Percentiles rank a stretch among this genome's conserved stretches.
Conservation (phyloP, 2,329 filamentous ascomycete genomes). For the Penicillium sumatraense region DNA sequence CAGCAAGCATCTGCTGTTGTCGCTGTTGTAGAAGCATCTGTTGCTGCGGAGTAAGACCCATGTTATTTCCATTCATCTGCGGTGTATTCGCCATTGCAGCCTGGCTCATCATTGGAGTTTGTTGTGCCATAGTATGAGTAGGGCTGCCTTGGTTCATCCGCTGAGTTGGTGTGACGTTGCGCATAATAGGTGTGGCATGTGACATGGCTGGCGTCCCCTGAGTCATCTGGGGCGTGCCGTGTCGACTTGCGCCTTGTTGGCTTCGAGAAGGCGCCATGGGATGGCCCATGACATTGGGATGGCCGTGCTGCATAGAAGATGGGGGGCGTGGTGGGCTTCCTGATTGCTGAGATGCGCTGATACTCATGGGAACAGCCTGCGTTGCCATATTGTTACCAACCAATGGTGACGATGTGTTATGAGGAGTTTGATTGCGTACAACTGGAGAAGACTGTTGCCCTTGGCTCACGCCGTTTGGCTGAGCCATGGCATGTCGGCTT, state of each 20-base stretch:
- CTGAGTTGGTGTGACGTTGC: conserved; percentile 52
- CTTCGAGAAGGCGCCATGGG: conserved; percentile 51
- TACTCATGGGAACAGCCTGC: conserved; percentile 50
- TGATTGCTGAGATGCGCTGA: conserved; percentile 51
- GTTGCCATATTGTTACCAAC: conserved; percentile 44
- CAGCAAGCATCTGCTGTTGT: conserved; percentile 44
- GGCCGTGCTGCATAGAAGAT: conserved; percentile 52
- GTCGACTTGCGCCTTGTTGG: conserved; percentile 51
- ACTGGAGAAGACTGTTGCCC: conserved; percentile 53
- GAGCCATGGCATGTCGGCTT: conserved; percentile 57
- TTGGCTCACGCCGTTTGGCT: conserved; percentile 48
- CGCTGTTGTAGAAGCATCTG: conserved; percentile 43
- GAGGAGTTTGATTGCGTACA: conserved; percentile 53
- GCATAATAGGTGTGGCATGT: conserved; percentile 53
- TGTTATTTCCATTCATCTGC: conserved; percentile 42
- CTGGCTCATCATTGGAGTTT: conserved; percentile 52
- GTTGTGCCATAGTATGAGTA: conserved; percentile 45
- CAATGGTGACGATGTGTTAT: conserved; percentile 50
- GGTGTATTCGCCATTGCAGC: conserved; percentile 43
- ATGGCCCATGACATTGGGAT: conserved; percentile 50
- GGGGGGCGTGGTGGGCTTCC: conserved; percentile 52
- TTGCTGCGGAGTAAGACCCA: conserved; percentile 47
- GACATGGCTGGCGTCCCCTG: conserved; percentile 52
- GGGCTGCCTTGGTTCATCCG: conserved; percentile 53
- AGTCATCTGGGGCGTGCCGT: conserved; percentile 54